Evolutionary conservation across 495 filamentous ascomycete species (phyloP), one percentile per base, ranked within the genome.

Genomic region (Talaromyces thailandensis): DNA sequence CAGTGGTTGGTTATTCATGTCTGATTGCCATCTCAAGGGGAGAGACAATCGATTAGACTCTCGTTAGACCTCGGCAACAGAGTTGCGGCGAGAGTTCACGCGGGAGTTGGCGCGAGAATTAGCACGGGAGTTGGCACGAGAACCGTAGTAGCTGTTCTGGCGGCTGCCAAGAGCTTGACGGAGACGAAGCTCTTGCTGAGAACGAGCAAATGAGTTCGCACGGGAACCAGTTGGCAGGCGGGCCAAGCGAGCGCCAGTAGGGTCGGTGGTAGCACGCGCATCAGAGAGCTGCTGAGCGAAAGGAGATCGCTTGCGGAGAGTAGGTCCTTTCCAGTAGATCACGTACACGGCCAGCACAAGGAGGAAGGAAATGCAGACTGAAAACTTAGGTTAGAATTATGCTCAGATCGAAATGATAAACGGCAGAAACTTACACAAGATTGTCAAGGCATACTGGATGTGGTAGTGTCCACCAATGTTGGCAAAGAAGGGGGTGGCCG

Each of bases 261-360:
- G 66, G 5, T 77, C 72, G 12, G 73, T 66, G 14, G 85, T 77
- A 11, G 74, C 68, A 16, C 77, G 73, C 7, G 81, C 84, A 35
- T 82, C 75, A 37, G 80, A 79, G n/a, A 91, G 71, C 52, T 82
- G 80, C 74, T 92, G 86, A 7, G 90, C 90, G 66, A 93, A 93
- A 0, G 84, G 83, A 16, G 87, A 90, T 2, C 86, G 80, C 68
- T 82, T 82, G 28, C 91, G 83, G 6, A 93, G 79, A 1, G 62
- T 64, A 0, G 88, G 88, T 0, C 91, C 91, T 58, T 87, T 83
- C 78, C 79, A 89, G 78, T 93, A 93, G 64, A 93, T 86, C 37
- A 87, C 76, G 66, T 91, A 93, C 24, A 93, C 86, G 6, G 88
- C 84, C 25, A 82, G 68, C 11, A 91, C 87, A n/a, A 93, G 78